Conservation (phyloP, 345 rosid genomes). For the Euphorbia lathyris region DNA sequence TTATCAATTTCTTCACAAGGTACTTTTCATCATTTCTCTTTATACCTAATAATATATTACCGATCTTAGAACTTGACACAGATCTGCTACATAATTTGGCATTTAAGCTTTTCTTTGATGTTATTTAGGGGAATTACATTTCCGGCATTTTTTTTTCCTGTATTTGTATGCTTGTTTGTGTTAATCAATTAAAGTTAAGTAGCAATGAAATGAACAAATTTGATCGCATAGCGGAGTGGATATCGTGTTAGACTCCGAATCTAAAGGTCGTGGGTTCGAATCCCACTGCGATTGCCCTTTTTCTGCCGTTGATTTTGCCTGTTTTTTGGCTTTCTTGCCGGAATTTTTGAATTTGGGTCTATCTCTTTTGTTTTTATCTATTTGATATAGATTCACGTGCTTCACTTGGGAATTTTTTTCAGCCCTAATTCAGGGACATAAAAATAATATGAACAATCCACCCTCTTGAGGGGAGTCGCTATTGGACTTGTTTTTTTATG, state of each 20-base stretch:
- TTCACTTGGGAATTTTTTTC: background rate
- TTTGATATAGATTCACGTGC: background rate
- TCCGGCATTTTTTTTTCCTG: background rate
- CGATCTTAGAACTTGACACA: too few relatives aligned
- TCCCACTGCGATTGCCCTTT: slow-evolving; percentile 85
- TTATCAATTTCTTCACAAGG: too few relatives aligned
- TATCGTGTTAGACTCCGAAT: slow-evolving; percentile 99
- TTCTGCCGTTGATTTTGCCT: background rate
- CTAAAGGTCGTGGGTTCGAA: slow-evolving; percentile 99
- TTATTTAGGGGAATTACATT: background rate
- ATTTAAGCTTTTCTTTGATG: background rate
- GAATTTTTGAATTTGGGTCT: too few relatives aligned
- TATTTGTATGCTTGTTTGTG: background rate
- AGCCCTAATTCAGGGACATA: background rate
- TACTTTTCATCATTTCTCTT: too few relatives aligned
- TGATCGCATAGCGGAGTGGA: slow-evolving; percentile 99
- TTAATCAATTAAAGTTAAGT: background rate
- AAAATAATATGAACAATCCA: too few relatives aligned
- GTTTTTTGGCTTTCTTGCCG: background rate
- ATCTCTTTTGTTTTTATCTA: too few relatives aligned
- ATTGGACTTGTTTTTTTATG: too few relatives aligned
- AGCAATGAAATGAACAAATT: background rate
- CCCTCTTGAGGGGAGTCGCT: too few relatives aligned
- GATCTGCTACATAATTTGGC: too few relatives aligned
- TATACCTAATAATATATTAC: too few relatives aligned